A percentile compares a stretch with the other conserved stretches of the same genome.
phyloP scores from a whole-genome alignment of 768 basidiomycete species.

The Zangia roseola region DNA sequence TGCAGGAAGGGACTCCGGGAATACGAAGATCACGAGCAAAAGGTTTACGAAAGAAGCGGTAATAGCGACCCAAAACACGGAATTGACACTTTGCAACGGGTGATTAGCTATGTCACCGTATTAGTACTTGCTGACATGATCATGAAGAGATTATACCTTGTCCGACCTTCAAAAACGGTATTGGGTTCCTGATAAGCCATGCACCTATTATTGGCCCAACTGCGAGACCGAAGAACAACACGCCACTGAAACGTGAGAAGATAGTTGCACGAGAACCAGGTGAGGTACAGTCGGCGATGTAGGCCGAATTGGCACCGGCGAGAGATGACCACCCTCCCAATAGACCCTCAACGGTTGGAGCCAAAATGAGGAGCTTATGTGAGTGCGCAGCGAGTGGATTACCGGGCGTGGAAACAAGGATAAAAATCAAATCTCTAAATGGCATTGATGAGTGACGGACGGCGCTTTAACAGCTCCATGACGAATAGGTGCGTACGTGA shows the following conservation, averaged over 20 bases:
- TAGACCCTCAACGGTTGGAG: constrained; percentile 77
- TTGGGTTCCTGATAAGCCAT: constrained; percentile 47
- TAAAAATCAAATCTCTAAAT: constrained; percentile 71
- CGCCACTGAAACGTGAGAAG: constrained; percentile 68
- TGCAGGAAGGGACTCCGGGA: constrained; percentile 52
- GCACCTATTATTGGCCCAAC: constrained; percentile 72
- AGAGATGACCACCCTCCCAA: constrained; percentile 76
- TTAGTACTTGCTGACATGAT: constrained; percentile 7
- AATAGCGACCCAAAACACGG: constrained; percentile 55
- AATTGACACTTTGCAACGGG: constrained; percentile 39
- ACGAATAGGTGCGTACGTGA: constrained; percentile 57
- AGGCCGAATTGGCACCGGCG: constrained; percentile 63
- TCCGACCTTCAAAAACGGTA: constrained; percentile 31
- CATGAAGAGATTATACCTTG: constrained; percentile 14
- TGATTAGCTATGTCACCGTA: constrained; percentile 22
- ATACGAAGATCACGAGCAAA: constrained; percentile 58
- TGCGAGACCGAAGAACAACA: constrained; percentile 75
- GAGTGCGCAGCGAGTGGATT: constrained; percentile 61
- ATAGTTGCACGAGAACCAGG: constrained; percentile 73
- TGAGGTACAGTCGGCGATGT: constrained; percentile 78
- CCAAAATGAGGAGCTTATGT: constrained; percentile 72
- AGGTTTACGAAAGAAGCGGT: constrained; percentile 46
- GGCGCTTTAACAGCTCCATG: neutral
- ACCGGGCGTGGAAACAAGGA: constrained; percentile 70
- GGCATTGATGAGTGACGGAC: constrained; percentile 1